phyloP scores from a whole-genome alignment of 768 basidiomycete genomes.

The Mycena albidolilacea region DNA sequence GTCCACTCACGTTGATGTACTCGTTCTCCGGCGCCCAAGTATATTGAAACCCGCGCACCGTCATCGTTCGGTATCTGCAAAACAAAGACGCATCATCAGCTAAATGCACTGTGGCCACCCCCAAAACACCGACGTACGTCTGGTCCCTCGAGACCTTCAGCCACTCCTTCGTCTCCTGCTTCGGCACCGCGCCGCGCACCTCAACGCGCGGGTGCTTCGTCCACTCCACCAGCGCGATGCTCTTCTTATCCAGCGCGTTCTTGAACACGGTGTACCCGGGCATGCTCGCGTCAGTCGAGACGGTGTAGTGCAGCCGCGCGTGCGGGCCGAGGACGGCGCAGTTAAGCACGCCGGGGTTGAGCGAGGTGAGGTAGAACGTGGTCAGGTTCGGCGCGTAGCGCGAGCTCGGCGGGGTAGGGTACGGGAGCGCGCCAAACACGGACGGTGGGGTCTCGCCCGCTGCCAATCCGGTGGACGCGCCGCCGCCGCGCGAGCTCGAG shows the following conservation, averaged over 20 bases:
- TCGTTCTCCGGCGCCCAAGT: constrained; percentile 70
- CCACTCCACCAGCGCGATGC: constrained; percentile 74
- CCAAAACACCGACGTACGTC: constrained; percentile 43
- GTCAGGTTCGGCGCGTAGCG: constrained; percentile 45
- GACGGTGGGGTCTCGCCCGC: constrained; percentile 58
- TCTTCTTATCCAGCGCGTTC: constrained; percentile 57
- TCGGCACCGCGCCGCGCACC: constrained; percentile 63
- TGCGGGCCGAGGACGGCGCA: constrained; percentile 67
- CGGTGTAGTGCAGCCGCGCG: constrained; percentile 59
- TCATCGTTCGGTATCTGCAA: constrained; percentile 65
- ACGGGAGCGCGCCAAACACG: constrained; percentile 76
- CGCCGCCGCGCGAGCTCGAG: not conserved
- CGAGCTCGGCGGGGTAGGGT: constrained; percentile 50
- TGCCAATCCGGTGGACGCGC: constrained; percentile 33
- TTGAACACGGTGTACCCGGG: constrained; percentile 70
- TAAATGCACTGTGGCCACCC: not conserved
- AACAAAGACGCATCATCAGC: not conserved
- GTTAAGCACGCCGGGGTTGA: constrained; percentile 68
- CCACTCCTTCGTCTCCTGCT: constrained; percentile 68
- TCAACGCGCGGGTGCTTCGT: constrained; percentile 64
- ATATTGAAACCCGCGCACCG: constrained; percentile 63
- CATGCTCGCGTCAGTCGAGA: constrained; percentile 65
- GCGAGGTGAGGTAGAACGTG: constrained; percentile 65
- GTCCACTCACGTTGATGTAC: constrained; percentile 63
- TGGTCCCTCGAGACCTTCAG: constrained; percentile 66